These are phyloP conservation scores for Delitschia confertaspora DNA, from an alignment of 495 filamentous ascomycete genomes.

Conservation along the genomic window DNA sequence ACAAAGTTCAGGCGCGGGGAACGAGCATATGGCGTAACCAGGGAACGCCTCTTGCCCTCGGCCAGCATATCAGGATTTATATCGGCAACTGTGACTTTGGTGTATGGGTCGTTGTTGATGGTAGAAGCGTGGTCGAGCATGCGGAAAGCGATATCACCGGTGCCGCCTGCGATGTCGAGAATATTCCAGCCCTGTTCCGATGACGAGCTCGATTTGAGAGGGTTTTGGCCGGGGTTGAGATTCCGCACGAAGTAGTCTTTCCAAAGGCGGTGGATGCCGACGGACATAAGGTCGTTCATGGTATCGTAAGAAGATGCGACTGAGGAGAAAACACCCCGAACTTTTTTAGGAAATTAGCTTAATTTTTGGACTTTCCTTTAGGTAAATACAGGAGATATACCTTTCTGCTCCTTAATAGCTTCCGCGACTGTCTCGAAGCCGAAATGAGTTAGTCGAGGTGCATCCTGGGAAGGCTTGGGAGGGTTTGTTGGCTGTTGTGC, in stretches of 20 bases:
- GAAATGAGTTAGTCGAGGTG: constrained; percentile 71
- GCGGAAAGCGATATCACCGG: constrained; percentile 96
- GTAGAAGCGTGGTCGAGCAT: constrained; percentile 81
- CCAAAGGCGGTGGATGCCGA: constrained; percentile 94
- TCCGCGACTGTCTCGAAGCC: constrained; percentile 84
- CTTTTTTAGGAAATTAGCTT: constrained; percentile 40
- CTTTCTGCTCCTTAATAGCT: constrained; percentile 66
- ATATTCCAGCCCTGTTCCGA: constrained; percentile 57
- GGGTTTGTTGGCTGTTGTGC: constrained; percentile 38
- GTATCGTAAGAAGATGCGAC: constrained; percentile 85
- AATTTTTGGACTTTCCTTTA: not conserved
- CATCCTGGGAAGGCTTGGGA: constrained; percentile 22
- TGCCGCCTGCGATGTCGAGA: constrained; percentile 94
- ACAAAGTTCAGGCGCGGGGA: constrained; percentile 60
- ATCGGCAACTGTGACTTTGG: constrained; percentile 80
- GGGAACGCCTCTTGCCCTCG: constrained; percentile 71
- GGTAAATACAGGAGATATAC: constrained; percentile 35
- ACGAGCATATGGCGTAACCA: constrained; percentile 49
- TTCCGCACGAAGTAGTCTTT: constrained; percentile 95
- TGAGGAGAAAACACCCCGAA: constrained; percentile 87
- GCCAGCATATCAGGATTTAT: constrained; percentile 93
- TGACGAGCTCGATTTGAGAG: constrained; percentile 43
- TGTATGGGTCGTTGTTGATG: constrained; percentile 68
- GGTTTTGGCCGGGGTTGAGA: constrained; percentile 72
- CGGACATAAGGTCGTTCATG: constrained; percentile 99